Base-by-base conservation (phyloP, 352 stramenopile genomes). In the Saprolegnia diclina region DNA sequence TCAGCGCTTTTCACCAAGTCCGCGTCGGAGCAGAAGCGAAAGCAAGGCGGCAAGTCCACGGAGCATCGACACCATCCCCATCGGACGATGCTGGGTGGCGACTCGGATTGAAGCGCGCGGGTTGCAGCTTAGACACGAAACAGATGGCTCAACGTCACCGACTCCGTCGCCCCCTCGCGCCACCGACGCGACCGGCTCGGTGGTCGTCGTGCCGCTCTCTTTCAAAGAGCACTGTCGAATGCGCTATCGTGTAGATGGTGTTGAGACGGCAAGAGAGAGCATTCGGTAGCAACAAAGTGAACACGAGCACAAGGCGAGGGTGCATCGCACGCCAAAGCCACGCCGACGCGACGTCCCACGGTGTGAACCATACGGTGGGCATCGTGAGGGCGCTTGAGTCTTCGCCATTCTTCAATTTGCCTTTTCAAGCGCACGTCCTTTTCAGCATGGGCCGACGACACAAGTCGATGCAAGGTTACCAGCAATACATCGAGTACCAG, bases 391-490 rank as follows among this genome's bases (percentile, higher is more conserved):
- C 24, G 7, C 52, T 14, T 59, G 52, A 59, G 52, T 59, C 52
- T 59, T 59, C 52, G 18, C 42, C 42, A 59, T 59, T 59, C 35
- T 59, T 59, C 52, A 59, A 59, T 42, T 59, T 59, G 35, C 52
- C 29, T 5, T 35, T 35, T 35, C 29, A 2, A 35, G 5, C 29
- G 29, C 29, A 35, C 29, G 2, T 35, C 29, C 29, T 35, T 5
- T 5, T 35, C 5, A 35, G 2, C 9, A 59, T 59, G 52, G 52
- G 52, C 52, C 52, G 52, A 59, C 52, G 52, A 59, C 52, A 59
- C 35, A 59, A 59, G 19, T 59, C 52, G 13, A 59, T 59, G 52
- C 52, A 59, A 24, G 52, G 52, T 1, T 59, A 59, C 35, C 52
- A 59, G 35, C 52, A 59, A 9, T 59, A 59, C 52, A 59, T 59